A percentile compares a stretch with the other conserved stretches of the same genome.
Evolutionary conservation across 768 basidiomycete genomes (phyloP).

Genomic region (Tubosaeta sp.): DNA sequence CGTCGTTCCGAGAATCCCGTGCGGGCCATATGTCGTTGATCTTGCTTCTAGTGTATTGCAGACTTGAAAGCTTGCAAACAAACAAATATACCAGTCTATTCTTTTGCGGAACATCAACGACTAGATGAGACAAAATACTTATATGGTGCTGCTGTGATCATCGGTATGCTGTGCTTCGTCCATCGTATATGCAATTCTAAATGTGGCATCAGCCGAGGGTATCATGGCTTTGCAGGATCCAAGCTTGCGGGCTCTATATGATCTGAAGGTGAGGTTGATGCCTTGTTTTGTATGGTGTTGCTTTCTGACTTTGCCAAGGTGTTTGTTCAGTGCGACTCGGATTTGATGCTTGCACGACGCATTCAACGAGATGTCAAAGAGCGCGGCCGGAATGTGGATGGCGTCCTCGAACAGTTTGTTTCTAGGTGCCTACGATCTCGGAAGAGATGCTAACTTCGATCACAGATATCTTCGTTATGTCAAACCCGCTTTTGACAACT

Average conservation of each 20-base stretch:
- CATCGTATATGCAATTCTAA: neutral
- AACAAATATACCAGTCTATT: constrained; percentile 91
- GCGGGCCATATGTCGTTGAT: neutral
- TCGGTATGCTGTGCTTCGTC: constrained; percentile 44
- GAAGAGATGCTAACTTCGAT: constrained; percentile 2
- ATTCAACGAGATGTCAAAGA: constrained; percentile 86
- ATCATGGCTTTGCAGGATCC: constrained; percentile 89
- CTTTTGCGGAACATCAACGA: constrained; percentile 87
- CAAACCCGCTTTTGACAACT: constrained; percentile 92
- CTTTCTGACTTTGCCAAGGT: constrained; percentile 40
- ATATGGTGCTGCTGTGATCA: constrained; percentile 91
- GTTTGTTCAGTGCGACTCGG: constrained; percentile 91
- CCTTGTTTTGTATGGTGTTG: neutral
- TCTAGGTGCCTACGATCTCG: neutral
- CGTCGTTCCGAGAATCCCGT: constrained; percentile 21
- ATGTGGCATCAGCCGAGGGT: constrained; percentile 62
- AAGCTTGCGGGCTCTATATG: constrained; percentile 73
- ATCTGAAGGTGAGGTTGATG: constrained; percentile 67
- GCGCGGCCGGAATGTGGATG: constrained; percentile 78
- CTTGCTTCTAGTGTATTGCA: constrained; percentile 58
- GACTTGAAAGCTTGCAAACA: constrained; percentile 84
- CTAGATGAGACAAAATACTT: constrained; percentile 77
- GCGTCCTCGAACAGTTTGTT: constrained; percentile 82
- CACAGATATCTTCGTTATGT: constrained; percentile 89
- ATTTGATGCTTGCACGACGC: constrained; percentile 94